Base-by-base conservation (phyloP, 768 basidiomycete species). In the Suillus alpinus region DNA sequence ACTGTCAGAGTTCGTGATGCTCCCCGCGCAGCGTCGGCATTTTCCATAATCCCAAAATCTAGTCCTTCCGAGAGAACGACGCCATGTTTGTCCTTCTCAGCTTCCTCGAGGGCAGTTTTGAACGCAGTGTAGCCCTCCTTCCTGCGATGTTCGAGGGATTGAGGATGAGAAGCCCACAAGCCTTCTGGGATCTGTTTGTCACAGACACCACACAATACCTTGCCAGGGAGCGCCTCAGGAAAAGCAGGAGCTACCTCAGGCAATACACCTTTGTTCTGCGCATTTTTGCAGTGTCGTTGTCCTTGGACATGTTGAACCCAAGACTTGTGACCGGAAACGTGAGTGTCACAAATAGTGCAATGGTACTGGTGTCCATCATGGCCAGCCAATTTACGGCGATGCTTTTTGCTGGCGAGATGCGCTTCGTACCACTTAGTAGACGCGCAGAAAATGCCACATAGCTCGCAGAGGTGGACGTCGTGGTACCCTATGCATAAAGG, bases 51-150 rank as follows among this genome's bases (percentile, higher is more conserved):
- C 3, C 77, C 84, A 56, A 87, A 82, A 65, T 88, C 79, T 13
- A 83, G 68, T 6, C 73, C 69, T 1, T 78, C 79, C 5, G 74
- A 69, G 3, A 88, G 69, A 0, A 67, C 64, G 9, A 86, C 69
- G 0, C 82, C 83, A 50, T 86, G 74, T 57, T 83, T 84, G 62
- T 87, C 84, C 44, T 76, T 78, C 56, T 84, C 81, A 0, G 84
- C 81, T 44, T 83, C 82, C 12, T 83, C 81, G 14, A 85, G 58
- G 0, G 77, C 81, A 1, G 75, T 69, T 44, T 75, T 73, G 62
- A 80, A 81, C 6, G 72, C 66, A 0, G 76, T 63, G 59, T 76
- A 83, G 7, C 59, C 64, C 64, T 78, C 76, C 29, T 75, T 76
- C 34, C 69, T 72, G 26, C 62, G 60, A 62, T 85, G 84, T 16